Base-by-base conservation (phyloP, 768 basidiomycete genomes). In the Termitomyces sp. region DNA sequence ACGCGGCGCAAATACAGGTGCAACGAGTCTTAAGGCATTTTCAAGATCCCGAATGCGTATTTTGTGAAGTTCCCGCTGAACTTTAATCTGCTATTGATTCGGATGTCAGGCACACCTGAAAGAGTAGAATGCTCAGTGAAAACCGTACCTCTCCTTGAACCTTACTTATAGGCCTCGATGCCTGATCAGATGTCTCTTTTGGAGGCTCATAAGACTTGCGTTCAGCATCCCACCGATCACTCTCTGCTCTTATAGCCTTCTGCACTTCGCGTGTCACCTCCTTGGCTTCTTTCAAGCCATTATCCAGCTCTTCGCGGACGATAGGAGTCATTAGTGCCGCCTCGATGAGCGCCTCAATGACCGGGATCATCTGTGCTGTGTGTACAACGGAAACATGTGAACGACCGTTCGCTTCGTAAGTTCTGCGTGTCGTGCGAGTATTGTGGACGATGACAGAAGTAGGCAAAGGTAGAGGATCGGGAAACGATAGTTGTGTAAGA, bases 321-420 rank as follows among this genome's bases (percentile, higher is more conserved):
- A 66, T 63, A 46, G 74, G 70, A 8, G 84, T 77, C 28, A 76
- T 68, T 18, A 84, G 62, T 2, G 74, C 77, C 7, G 70, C 69
- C 40, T 87, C 76, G 14, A 88, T 77, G n/a, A 93, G 72, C 3
- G 81, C 78, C 7, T 76, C 60, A 30, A 92, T 65, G 22, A 88
- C 76, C 16, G 90, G 89, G 14, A 92, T 72, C 63, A 92, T 75
- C 62, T 91, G 90, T 5, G 77, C 77, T 0, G 87, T 64, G 77
- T 77, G 60, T 59, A 71, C 56, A 68, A 73, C 56, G 55, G 57
- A 38, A 57, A 70, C 59, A 55, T 33, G 24, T 7, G 13, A 7
- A 9, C 56, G 18, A 26, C 54, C 43, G 20, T 66, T 63, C 22
- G 63, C 56, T 26, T 63, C 68, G 13, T 67, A 66, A 16, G 71